Evolutionary conservation across 108 stramenopile genomes (phyloP), one percentile per base, ranked within the genome.

Genomic region (Cyclotella cryptica): DNA sequence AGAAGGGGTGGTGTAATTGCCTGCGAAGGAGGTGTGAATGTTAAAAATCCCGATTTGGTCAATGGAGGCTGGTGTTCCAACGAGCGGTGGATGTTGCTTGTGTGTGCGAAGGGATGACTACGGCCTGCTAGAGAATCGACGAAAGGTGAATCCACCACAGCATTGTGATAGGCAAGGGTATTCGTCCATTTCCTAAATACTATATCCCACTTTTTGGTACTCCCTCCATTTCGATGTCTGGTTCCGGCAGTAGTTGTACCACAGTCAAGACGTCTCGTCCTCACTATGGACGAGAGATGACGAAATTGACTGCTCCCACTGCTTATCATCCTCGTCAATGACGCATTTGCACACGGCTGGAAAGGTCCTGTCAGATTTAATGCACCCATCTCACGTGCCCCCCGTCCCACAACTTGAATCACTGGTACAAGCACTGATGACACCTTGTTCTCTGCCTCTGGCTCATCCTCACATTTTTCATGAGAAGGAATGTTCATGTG

Each of bases 361-460:
- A 43, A 90, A 69, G 5, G 92, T 88, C 66, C 72, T 66, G 82
- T 93, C 83, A 39, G 88, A 74, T 30, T 84, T 84, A 64, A 93
- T 77, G 69, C 88, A 90, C n/a, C 89, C 87, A 84, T 93, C 88
- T 28, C 92, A 89, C 27, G 49, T 66, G 12, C 92, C 92, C 47
- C 75, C 14, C 44, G 39, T 45, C 89, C 89, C 14, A 72, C 81
- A 72, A 80, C 90, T 63, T 86, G 89, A 76, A 89, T 49, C 11
- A 81, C 41, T 24, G 71, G 49, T 4, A 75, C 30, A 18, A 40
- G 41, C 27, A 21, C 21, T 51, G 45, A 42, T 46, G 52, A 27
- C 7, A 5, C 1, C 10, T 27, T 13, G 39, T 63, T 63, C 44
- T 68, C 13, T 52, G 26, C 35, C 67, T 30, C 3, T 18, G 4